Evolutionary conservation across 768 basidiomycete species (phyloP).

Genomic region (Serendipita sp.): DNA sequence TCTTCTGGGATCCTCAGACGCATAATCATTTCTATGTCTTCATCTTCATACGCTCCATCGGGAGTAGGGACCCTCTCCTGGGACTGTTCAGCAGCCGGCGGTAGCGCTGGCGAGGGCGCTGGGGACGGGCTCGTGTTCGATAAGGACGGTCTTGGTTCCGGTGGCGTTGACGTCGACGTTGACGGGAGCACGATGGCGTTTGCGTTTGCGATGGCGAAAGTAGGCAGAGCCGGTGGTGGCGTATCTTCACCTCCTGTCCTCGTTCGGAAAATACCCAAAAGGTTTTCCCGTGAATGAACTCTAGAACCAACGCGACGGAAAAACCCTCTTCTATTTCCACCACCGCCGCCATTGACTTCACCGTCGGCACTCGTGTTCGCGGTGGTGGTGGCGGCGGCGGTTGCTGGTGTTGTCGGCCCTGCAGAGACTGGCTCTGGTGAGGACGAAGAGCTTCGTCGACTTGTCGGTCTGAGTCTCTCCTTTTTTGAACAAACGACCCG

Average conservation of each 20-base stretch:
- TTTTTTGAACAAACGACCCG: constrained; percentile 43
- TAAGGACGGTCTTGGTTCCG: neutral
- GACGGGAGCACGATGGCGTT: neutral
- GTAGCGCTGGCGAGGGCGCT: neutral
- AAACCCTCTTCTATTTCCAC: neutral
- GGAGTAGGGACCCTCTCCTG: neutral
- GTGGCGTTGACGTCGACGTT: neutral
- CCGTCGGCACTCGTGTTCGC: neutral
- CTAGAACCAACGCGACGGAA: constrained; percentile 3
- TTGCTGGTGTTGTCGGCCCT: neutral
- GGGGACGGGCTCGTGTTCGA: neutral
- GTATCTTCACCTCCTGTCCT: neutral
- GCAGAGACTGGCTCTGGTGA: constrained; percentile 1
- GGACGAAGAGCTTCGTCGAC: neutral
- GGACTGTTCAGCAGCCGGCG: too few relatives aligned
- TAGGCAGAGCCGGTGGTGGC: neutral
- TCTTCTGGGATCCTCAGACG: constrained; percentile 42
- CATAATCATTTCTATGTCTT: constrained; percentile 38
- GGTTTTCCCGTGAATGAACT: constrained; percentile 4
- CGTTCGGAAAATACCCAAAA: constrained; percentile 2
- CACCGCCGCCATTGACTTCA: too few relatives aligned
- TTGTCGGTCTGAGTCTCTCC: constrained; percentile 39
- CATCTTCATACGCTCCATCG: constrained; percentile 19
- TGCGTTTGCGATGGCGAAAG: neutral
- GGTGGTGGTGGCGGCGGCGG: neutral